Percentiles rank a stretch among this genome's conserved stretches.
phyloP scores from a whole-genome alignment of 371 early-diverging fungal genomes.

The Blakeslea trispora region DNA sequence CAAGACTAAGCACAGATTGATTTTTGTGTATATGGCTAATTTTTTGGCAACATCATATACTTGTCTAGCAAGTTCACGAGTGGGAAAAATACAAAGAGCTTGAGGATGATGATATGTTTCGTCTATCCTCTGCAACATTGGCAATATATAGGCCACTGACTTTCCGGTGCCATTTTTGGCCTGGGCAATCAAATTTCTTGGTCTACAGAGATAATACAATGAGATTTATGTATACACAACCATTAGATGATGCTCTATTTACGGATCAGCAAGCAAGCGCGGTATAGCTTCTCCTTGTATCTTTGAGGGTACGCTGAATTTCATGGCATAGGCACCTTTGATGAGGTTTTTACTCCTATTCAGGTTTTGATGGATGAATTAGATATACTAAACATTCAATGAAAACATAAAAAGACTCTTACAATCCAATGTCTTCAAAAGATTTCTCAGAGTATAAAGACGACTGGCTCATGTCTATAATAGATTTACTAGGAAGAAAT shows the following conservation, averaged over 20 bases:
- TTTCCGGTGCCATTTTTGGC: constrained; percentile 63
- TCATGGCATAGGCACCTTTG: constrained; percentile 77
- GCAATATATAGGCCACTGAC: constrained; percentile 94
- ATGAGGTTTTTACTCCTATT: background rate
- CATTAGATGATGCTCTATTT: too few species aligned
- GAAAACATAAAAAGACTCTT: too few species aligned
- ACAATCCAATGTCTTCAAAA: too few species aligned
- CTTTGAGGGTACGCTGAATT: constrained; percentile 88
- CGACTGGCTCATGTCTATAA: too few species aligned
- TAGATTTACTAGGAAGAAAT: too few species aligned
- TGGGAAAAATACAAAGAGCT: constrained; percentile 95
- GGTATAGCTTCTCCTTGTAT: constrained; percentile 95
- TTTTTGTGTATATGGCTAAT: constrained; percentile 85
- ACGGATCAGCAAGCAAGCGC: constrained; percentile 72
- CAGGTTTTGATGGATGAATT: too few species aligned
- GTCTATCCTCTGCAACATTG: constrained; percentile 82
- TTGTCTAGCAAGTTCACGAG: constrained; percentile 96
- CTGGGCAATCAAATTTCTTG: constrained; percentile 43
- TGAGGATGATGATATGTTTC: constrained; percentile 13
- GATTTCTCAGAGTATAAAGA: too few species aligned
- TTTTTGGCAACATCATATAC: constrained; percentile 84
- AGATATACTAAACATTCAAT: too few species aligned
- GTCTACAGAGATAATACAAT: constrained; percentile 19
- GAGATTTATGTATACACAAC: too few species aligned
- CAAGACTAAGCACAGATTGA: constrained; percentile 60